These are phyloP conservation scores for Fusarium ramigenum DNA, from an alignment of 2,329 filamentous ascomycete species.

Conservation along the genomic window DNA sequence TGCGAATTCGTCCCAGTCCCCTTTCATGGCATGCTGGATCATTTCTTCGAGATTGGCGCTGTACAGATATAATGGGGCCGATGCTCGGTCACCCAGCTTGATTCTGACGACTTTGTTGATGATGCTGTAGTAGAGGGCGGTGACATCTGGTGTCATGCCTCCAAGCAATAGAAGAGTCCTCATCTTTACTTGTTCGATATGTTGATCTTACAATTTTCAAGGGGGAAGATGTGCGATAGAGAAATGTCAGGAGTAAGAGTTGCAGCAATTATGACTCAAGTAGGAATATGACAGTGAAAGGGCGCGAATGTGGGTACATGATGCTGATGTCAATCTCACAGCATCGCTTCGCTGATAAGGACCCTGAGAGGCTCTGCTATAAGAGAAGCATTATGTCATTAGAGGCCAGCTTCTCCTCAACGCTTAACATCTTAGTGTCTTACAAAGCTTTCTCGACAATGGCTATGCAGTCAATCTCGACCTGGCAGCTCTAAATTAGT, in stretches of 20 bases:
- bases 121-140: background rate
- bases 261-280: background rate
- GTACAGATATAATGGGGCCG: background rate
- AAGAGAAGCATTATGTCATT: background rate
- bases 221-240: rapidly evolving
- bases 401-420: background rate
- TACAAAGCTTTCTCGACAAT: background rate
- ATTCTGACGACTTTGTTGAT: background rate
- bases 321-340: background rate
- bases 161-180: background rate
- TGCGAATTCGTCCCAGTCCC: background rate
- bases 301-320: background rate
- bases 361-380: background rate
- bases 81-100: background rate
- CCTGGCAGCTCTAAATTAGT: background rate
- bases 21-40: background rate
- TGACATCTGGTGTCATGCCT: slow-evolving; percentile 5
- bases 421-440: background rate
- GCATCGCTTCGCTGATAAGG: background rate
- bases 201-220: rapidly evolving
- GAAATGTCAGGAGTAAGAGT: background rate
- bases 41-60: slow-evolving; percentile 8
- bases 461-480: background rate
- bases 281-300: background rate
- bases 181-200: background rate